Evolutionary conservation across 1,284 basidiomycete genomes (phyloP).

Genomic region (Ceratorhiza oryzae-sativae): DNA sequence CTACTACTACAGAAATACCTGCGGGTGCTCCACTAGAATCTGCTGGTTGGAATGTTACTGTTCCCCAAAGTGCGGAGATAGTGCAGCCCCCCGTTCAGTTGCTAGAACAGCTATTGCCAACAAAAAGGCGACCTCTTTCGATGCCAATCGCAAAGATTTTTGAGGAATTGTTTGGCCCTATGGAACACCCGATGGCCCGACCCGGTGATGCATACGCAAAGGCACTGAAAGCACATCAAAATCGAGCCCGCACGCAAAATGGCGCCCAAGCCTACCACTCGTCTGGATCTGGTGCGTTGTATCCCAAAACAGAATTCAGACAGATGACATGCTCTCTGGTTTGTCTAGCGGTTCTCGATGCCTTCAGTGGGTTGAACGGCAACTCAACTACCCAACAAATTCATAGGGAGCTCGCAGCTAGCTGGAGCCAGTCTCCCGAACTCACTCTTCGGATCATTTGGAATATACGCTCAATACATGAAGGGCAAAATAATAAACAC

Average conservation of each 20-base stretch:
- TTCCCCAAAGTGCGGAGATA: conserved; percentile 2
- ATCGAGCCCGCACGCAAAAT: conserved; percentile 30
- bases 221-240: neutral
- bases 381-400: conserved; percentile 45
- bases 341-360: conserved; percentile 18
- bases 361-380: conserved; percentile 45
- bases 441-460: conserved; percentile 66
- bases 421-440: conserved; percentile 62
- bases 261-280: conserved; percentile 23
- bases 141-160: neutral
- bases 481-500: conserved; percentile 59
- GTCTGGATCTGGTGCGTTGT: conserved; percentile 14
- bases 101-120: conserved; percentile 9
- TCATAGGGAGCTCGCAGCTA: conserved; percentile 51
- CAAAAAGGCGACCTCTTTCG: neutral
- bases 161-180: conserved; percentile 4
- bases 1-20: conserved; percentile 14
- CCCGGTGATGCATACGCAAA: neutral
- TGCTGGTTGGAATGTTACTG: conserved; percentile 16
- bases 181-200: no score
- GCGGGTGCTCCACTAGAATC: neutral
- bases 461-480: conserved; percentile 66
- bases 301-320: neutral
- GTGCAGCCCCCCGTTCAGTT: conserved; percentile 3
- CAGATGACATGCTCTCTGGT: no score